Evolutionary conservation across 2,329 filamentous ascomycete genomes (phyloP), one percentile per base, ranked within the genome.

Genomic region (Berkeleyomyces rouxiae): DNA sequence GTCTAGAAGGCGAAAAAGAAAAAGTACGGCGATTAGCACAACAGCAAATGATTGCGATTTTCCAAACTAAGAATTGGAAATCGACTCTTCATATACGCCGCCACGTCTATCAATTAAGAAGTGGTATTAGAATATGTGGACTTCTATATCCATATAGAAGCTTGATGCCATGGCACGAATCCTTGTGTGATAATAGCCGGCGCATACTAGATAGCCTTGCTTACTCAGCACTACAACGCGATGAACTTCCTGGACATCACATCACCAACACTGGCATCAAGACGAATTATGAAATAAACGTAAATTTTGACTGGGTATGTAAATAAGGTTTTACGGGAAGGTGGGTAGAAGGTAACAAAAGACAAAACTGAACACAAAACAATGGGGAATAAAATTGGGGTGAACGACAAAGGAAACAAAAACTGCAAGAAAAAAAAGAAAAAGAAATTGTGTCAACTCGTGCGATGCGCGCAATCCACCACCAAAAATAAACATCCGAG

Each of bases 301-400:
- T 37, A 58, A 10, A 13, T 36, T 23, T 49, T 37, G 47, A 33
- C 36, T 59, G 33, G 7, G 31, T 39, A 13, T 61, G 55, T 10
- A 63, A 33, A 40, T 2, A 40, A 39, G 9, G 7, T 55, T 55
- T 55, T 31, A 55, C n/a, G 33, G 36, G 33, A 39, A 23, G 23
- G 23, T 23, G 23, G 23, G 9, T 23, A 51, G n/a, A 51, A 13
- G 46, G 33, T 9, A 36, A 47, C 7, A 63, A 60, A 60, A 51
- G 23, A 31, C 37, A 51, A 39, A 37, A 51, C 44, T 7, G 23
- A 37, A 9, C 33, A 4, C 33, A 44, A 46, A 59, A 51, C 36
- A 43, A 60, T 39, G 62, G 55, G 58, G 49, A 63, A 31, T 40
- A 37, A 53, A 59, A 57, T 40, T 13, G n/a, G 31, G 37, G 40